Evolutionary conservation across 352 stramenopile species (phyloP), one percentile per base, ranked within the genome.

Genomic region (Globisporangium cylindrosporum): DNA sequence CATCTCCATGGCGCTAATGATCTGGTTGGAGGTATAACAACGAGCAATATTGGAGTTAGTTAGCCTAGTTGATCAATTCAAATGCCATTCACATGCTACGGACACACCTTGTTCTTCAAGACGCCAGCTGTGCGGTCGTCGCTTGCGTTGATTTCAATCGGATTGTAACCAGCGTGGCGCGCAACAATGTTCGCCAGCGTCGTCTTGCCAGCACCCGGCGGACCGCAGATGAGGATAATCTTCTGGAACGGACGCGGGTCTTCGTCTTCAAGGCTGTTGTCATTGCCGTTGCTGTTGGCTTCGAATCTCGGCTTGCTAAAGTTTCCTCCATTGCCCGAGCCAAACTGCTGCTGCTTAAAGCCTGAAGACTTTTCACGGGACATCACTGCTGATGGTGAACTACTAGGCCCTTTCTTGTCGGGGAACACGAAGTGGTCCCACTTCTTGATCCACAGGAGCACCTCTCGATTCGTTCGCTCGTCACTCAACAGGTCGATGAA

Each of bases 141-240:
- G 41, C 93, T 99, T 41, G 97, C 98, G 79, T 99, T 99, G 8
- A 99, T 84, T 80, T 99, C 98, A 51, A 99, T 89, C 0, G 95
- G 90, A 55, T 97, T 94, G 81, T 99, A 99, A 5, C 98, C 98
- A n/a, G 93, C 93, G 72, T 99, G 95, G 38, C 81, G 81, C 8
- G 97, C 97, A 22, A 98, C 82, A 55, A 99, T 97, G 68, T 99
- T 97, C 9, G 97, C 98, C 51, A 99, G 76, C 14, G 97, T 99
- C 2, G 96, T 99, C 77, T 99, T 99, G 18, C 96, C 96, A 0
- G 93, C 84, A 55, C 96, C 95, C 15, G 96, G 93, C 7, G 94
- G 91, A 12, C 97, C 97, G 70, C 89, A 98, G 12, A 99, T 85
- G 7, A 99, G 78, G 66, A 99, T 98, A 32, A 98, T 94, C 68